A percentile compares a stretch with the other conserved stretches of the same genome.
Conservation (phyloP, 768 basidiomycete genomes). For the Pulveroboletus sp. region DNA sequence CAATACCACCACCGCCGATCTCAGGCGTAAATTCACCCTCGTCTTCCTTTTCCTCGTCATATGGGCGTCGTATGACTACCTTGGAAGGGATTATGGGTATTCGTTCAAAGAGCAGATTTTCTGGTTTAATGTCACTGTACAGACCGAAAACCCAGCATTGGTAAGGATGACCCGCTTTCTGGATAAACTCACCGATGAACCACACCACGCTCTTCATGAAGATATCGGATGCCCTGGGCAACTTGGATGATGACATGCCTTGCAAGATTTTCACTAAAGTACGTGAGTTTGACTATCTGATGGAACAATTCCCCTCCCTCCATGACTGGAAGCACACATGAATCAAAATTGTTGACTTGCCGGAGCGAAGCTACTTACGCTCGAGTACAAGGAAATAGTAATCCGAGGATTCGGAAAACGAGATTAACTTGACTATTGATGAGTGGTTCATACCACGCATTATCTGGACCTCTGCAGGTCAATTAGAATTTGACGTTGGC, state of each 20-base stretch:
- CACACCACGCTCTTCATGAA: conserved; percentile 96
- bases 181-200: conserved; percentile 67
- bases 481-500: background rate
- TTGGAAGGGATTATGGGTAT: conserved; percentile 90
- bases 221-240: conserved; percentile 86
- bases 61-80: conserved; percentile 68
- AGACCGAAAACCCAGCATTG: background rate
- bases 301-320: conserved; percentile 98
- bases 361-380: conserved; percentile 44
- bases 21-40: conserved; percentile 94
- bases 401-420: conserved; percentile 89
- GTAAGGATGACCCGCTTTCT: background rate
- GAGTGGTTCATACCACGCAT: conserved; percentile 94
- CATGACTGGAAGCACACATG: conserved; percentile 59
- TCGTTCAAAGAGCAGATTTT: conserved; percentile 90
- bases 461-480: conserved; percentile 85
- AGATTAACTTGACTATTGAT: conserved; percentile 86
- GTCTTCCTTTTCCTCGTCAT: conserved; percentile 98
- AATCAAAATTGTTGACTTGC: conserved; percentile 4
- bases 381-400: conserved; percentile 95
- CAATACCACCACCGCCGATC: conserved; percentile 94
- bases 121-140: conserved; percentile 89
- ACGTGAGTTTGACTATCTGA: conserved; percentile 98
- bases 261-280: conserved; percentile 96
- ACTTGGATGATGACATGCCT: conserved; percentile 97